phyloP scores from a whole-genome alignment of 2,329 filamentous ascomycete genomes.

The Trichoderma citrinoviride region DNA sequence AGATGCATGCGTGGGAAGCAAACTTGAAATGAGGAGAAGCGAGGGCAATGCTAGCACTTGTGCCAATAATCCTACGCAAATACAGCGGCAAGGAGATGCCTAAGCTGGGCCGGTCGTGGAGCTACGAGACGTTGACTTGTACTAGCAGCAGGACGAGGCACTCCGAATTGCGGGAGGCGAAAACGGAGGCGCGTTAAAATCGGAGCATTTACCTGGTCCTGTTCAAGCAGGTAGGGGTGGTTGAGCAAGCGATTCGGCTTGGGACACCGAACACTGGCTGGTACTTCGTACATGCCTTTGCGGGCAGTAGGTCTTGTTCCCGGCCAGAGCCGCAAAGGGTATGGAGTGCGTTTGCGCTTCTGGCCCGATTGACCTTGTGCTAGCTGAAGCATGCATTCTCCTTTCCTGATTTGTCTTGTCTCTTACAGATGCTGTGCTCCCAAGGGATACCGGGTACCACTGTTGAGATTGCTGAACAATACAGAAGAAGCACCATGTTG shows the following conservation, averaged over 20 bases:
- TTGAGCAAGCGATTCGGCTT: constrained; percentile 1
- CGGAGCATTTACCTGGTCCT: not conserved
- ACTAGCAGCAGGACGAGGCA: not conserved
- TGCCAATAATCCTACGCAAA: not conserved
- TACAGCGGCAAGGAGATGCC: not conserved
- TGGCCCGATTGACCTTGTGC: constrained; percentile 1
- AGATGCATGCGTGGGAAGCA: constrained; percentile 2
- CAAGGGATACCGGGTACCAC: not conserved
- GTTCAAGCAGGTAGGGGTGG: not conserved
- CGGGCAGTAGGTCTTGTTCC: not conserved
- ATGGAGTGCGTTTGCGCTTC: constrained; percentile 1
- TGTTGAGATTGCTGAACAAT: not conserved
- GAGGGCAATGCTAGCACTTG: not conserved
- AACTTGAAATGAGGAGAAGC: not conserved
- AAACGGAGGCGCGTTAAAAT: not conserved
- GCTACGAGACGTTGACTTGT: not conserved
- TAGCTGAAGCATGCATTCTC: constrained; percentile 7
- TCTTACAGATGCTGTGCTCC: not conserved
- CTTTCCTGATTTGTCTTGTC: constrained; percentile 14
- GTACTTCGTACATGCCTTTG: not conserved
- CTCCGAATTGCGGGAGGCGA: constrained; percentile 2
- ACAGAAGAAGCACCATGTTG: not conserved
- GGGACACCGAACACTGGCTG: not conserved
- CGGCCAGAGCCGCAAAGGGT: not conserved
- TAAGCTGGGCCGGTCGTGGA: not conserved